These are phyloP conservation scores for Favolaschia claudopus DNA, from an alignment of 768 basidiomycete species.

Conservation along the genomic window DNA sequence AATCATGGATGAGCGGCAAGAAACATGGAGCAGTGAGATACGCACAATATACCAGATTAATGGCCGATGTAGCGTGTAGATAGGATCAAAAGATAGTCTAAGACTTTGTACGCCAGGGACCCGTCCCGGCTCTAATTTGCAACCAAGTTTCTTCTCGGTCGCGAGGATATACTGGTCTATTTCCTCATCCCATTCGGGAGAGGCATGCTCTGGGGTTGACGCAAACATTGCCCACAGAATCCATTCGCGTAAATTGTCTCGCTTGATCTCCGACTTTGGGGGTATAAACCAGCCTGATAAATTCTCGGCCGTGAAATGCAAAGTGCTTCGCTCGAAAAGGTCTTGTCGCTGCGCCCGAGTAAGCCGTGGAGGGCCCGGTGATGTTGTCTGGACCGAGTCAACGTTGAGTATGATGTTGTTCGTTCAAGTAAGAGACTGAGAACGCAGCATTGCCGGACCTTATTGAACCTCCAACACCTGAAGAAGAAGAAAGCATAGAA, in stretches of 20 bases:
- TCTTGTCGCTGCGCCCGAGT: conserved; percentile 51
- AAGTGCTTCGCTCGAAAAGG: conserved; percentile 58
- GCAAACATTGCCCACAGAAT: conserved; percentile 72
- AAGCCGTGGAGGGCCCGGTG: conserved; percentile 42
- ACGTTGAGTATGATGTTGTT: not conserved
- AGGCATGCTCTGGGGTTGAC: conserved; percentile 37
- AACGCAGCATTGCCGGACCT: conserved; percentile 52
- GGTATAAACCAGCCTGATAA: conserved; percentile 64
- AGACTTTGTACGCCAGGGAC: conserved; percentile 50
- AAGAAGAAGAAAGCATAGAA: conserved; percentile 59
- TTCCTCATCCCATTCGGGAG: conserved; percentile 56
- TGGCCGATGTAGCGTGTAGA: conserved; percentile 62
- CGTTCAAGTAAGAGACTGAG: not conserved
- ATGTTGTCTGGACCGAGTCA: conserved; percentile 37
- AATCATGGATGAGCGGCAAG: not conserved
- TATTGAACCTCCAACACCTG: conserved; percentile 56
- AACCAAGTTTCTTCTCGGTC: conserved; percentile 51
- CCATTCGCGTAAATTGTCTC: conserved; percentile 65
- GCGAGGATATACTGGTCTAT: conserved; percentile 52
- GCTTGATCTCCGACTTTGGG: conserved; percentile 39
- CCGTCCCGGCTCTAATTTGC: conserved; percentile 48
- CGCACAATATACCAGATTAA: conserved; percentile 70
- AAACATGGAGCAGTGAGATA: conserved; percentile 8
- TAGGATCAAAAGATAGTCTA: conserved; percentile 63
- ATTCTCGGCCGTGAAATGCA: conserved; percentile 33